Base-by-base conservation (phyloP, 352 stramenopile species). In the Thalassiosira delicatula region DNA sequence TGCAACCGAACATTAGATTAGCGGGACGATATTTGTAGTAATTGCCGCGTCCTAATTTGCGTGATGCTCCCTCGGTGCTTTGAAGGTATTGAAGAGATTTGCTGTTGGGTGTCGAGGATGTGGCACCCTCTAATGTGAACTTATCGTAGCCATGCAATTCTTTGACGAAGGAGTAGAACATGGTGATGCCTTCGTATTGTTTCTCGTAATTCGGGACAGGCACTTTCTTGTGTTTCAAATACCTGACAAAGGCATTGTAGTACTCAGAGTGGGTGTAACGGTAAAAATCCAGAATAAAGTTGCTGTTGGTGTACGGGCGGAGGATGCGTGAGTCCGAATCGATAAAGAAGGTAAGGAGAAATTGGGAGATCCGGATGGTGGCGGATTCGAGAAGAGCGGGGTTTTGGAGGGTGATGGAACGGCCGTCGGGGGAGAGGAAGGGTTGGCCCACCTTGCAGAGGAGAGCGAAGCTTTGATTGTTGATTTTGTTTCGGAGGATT, bases 1-100 rank as follows among this genome's bases (percentile, higher is more conserved):
- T 88, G 61, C 79, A 88, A 12, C 85, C 85, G 63, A 90, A 90
- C 85, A 89, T 89, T 3, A 90, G 60, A 65, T 86, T 85, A 9
- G 76, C 70, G 2, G 85, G 75, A 21, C 85, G 66, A 33, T 89
- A 90, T 60, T 89, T 90, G 85, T 90, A 89, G 73, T 89, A 90
- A 70, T 90, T 71, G 11, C 76, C 73, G 8, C 75, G 35, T 3
- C 68, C 77, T 40, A 90, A 54, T 69, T 88, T 86, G 9, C 46
- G 46, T 8, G 70, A 73, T 21, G 85, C 85, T 1, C 77, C 81
- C 29, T 88, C 82, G 8, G 73, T 83, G 1, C 51, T 62, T 63
- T 70, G 46, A 11, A 90, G 59, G 23, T 68, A 75, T 37, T 86
- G 77, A 19, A 90, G 71, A 19, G 75, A 85, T 59, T 90, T 90